Conservation (phyloP, 1,284 basidiomycete species). For the Trichosporon sp. region DNA sequence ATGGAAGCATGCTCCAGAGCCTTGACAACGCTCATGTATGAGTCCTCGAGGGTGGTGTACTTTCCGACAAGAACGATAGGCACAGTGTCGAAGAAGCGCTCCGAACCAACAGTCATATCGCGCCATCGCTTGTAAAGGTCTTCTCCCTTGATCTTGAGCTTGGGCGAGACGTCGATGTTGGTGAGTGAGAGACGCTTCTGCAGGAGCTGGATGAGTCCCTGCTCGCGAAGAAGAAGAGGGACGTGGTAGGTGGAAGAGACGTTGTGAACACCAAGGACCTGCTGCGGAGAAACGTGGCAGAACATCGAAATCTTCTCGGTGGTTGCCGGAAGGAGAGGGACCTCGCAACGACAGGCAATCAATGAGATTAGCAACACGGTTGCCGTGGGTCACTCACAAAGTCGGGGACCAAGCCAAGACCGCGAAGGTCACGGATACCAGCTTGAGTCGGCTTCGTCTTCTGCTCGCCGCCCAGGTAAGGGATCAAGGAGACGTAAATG, state of each 20-base stretch:
- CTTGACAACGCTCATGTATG: slow-evolving; percentile 98
- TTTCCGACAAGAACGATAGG: slow-evolving; percentile 94
- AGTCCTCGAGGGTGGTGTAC: slow-evolving; percentile 96
- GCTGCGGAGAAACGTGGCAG: slow-evolving; percentile 91
- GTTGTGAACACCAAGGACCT: slow-evolving; percentile 96
- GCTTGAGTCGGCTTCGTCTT: slow-evolving; percentile 99
- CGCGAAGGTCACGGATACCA: slow-evolving; percentile 89
- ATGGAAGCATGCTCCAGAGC: slow-evolving; percentile 96
- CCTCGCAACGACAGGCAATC: slow-evolving; percentile 84
- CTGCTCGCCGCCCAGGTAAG: slow-evolving; percentile 97
- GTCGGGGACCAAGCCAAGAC: slow-evolving; percentile 90
- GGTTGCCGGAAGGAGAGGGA: slow-evolving; percentile 74
- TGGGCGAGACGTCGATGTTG: slow-evolving; percentile 63
- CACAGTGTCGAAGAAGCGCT: slow-evolving; percentile 88
- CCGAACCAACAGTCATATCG: slow-evolving; percentile 81
- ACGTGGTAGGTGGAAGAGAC: slow-evolving; percentile 98
- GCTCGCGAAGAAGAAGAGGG: slow-evolving; percentile 86
- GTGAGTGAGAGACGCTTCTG: slow-evolving; percentile 77
- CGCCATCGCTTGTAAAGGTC: slow-evolving; percentile 76
- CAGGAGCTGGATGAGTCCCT: slow-evolving; percentile 86
- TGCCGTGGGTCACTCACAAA: slow-evolving; percentile 63
- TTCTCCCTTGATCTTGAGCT: slow-evolving; percentile 66
- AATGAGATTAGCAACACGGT: slow-evolving; percentile 47
- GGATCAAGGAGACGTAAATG: slow-evolving; percentile 96
- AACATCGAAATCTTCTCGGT: slow-evolving; percentile 99